Conservation (phyloP, 2,329 filamentous ascomycete species). For the Penicillium sp. region DNA sequence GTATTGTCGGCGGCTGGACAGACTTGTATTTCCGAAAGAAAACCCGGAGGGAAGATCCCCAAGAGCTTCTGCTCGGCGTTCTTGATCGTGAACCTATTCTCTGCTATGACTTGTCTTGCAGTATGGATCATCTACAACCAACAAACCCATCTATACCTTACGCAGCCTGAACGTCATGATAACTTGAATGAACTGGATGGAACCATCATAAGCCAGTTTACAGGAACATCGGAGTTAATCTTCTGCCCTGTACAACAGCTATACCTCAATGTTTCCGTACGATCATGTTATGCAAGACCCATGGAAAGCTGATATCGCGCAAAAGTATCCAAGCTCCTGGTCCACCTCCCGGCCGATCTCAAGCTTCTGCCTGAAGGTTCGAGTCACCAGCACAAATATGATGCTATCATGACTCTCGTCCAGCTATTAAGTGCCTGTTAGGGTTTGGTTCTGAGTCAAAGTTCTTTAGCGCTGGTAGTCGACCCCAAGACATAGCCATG, state of each 20-base stretch:
- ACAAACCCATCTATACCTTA: neutral
- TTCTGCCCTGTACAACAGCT: neutral
- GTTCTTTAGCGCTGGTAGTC: neutral
- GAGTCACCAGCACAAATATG: neutral
- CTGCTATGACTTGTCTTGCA: neutral
- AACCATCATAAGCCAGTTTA: neutral
- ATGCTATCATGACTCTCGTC: constrained; percentile 5
- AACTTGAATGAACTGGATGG: neutral
- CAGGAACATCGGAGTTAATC: neutral
- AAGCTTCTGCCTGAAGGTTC: neutral
- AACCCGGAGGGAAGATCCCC: too few species aligned
- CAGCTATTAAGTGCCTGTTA: constrained; percentile 1
- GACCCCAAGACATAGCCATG: constrained; percentile 18
- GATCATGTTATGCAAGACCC: neutral
- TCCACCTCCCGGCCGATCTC: neutral
- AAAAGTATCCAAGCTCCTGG: neutral
- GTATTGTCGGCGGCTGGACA: neutral
- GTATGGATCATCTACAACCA: neutral
- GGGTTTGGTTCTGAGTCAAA: constrained; percentile 21
- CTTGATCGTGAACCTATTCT: neutral
- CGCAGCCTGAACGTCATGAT: constrained; percentile 6
- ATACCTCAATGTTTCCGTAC: too few species aligned
- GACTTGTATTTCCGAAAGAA: neutral
- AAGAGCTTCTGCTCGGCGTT: neutral
- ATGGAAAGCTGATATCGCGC: neutral